Conservation (phyloP, 148 eudicot species). For the Vaccinium macrocarpon region DNA sequence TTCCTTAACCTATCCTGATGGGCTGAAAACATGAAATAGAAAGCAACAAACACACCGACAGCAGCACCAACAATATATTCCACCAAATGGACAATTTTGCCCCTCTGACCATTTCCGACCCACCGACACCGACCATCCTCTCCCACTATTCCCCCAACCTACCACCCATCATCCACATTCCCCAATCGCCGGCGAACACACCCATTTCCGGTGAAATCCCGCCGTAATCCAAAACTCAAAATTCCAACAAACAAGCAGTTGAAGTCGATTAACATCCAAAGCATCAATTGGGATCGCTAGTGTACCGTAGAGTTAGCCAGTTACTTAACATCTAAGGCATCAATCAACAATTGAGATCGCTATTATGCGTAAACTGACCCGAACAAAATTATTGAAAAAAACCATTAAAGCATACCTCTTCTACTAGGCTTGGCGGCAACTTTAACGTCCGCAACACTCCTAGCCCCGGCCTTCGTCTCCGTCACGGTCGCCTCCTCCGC, state of each 20-base stretch:
- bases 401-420: conserved; percentile 3
- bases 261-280: neutral
- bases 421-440: conserved; percentile 9
- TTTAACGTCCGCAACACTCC: conserved; percentile 35
- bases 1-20: neutral
- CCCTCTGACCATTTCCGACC: neutral
- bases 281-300: too few relatives aligned
- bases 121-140: conserved; percentile 2
- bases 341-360: too few relatives aligned
- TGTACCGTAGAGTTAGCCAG: too few relatives aligned
- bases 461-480: conserved; percentile 31
- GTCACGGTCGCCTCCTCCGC: conserved; percentile 23
- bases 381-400: neutral
- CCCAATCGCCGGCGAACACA: neutral
- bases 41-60: neutral
- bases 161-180: conserved; percentile 1
- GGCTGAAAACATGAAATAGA: neutral
- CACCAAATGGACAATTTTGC: neutral
- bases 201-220: neutral
- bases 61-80: neutral
- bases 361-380: too few relatives aligned
- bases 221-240: neutral
- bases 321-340: neutral
- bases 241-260: neutral
- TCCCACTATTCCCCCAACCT: neutral